Base-by-base conservation (phyloP, 768 basidiomycete species). In the Naganishia friedmannii region DNA sequence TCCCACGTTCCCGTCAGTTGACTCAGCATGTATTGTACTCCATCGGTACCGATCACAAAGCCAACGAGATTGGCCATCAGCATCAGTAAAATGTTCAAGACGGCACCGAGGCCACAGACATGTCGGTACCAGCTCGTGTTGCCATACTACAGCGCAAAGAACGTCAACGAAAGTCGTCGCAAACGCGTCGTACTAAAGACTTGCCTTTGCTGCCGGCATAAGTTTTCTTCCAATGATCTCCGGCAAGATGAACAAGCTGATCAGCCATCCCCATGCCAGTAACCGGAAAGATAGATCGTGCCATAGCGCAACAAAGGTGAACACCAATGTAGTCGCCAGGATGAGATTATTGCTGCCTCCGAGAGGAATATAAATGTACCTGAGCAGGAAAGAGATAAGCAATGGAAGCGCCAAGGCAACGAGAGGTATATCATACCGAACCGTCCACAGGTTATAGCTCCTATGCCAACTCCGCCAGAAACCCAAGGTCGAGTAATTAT, bases 381-480 rank as follows among this genome's bases (percentile, higher is more conserved):
- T 96, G 74, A 55, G 21, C 26, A 4, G 29, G 34, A 31, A 21
- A 29, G 21, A n/a, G 12, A 7, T 53, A 15, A 28, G 37, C n/a
- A 53, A 53, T 12, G n/a, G 37, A 29, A 17, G 32, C 1, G 37
- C 6, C 17, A 53, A 31, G 46, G 23, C 3, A 21, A 32, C 31
- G 4, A 26, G 21, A 65, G 42, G 39, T 60, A 23, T 32, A 60
- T 72, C 81, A 2, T 80, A 93, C 91, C 94, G 85, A 45, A 93
- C 87, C 55, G 94, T 84, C 96, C 95, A 98, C 17, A 96, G 85
- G 77, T 98, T 99, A 81, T 93, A 97, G 72, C 90, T 92, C 9
- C 96, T 85, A 79, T 98, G 95, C 96, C 95, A 98, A 73, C 89
- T 89, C 72, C 93, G 82, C 96, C 96, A 98, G 81, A 99, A 98